phyloP scores from a whole-genome alignment of 2,329 filamentous ascomycete genomes.

The Leptographium wingfieldii region DNA sequence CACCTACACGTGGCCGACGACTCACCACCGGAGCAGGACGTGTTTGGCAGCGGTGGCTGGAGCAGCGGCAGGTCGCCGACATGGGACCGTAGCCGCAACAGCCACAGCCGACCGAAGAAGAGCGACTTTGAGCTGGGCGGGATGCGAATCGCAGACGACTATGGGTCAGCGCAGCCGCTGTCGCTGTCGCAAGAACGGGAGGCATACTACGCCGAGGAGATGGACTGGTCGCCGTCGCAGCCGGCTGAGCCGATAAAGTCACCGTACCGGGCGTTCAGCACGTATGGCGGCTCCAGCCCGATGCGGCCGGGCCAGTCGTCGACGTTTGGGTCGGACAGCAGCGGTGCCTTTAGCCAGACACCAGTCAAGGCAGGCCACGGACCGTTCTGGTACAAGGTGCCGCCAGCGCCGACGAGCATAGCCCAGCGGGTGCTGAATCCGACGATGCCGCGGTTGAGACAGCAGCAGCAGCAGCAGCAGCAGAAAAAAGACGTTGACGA shows the following conservation, averaged over 20 bases:
- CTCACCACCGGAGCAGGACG: not conserved
- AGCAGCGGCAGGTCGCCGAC: not conserved
- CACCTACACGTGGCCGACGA: not conserved
- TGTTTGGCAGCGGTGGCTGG: not conserved
- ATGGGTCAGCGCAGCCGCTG: not conserved
- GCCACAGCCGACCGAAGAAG: slow-evolving; percentile 1
- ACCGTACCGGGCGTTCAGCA: slow-evolving; percentile 42
- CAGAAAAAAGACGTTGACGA: not conserved
- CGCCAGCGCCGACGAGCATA: slow-evolving; percentile 54
- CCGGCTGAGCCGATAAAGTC: slow-evolving; percentile 22
- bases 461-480: slow-evolving; percentile 14
- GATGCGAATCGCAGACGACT: not conserved
- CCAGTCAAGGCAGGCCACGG: slow-evolving; percentile 30
- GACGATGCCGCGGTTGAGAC: slow-evolving; percentile 37
- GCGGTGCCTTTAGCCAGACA: slow-evolving; percentile 27
- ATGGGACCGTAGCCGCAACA: not conserved
- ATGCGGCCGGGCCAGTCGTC: not conserved
- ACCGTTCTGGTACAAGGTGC: slow-evolving; percentile 59
- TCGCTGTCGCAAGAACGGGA: not conserved
- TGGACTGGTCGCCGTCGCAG: slow-evolving; percentile 61
- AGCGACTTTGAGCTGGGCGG: slow-evolving; percentile 1
- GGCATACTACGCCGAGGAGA: slow-evolving; percentile 39
- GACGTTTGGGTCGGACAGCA: not conserved
- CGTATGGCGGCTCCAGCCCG: slow-evolving; percentile 19
- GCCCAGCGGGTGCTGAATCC: slow-evolving; percentile 51